Base-by-base conservation (phyloP, 305 asterid species). In the Rubia peregrina region DNA sequence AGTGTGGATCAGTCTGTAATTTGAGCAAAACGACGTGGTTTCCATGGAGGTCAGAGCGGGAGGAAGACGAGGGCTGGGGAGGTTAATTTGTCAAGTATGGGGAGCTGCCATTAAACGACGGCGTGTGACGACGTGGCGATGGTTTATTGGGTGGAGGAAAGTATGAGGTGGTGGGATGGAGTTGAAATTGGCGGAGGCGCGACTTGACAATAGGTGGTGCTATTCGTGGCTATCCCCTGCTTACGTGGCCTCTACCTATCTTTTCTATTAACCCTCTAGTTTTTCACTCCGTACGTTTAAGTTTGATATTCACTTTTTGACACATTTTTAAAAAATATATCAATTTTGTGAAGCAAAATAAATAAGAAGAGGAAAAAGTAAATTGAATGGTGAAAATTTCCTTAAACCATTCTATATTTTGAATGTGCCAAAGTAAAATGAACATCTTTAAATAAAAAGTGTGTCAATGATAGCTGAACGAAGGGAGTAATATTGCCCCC, bases 1-100 rank as follows among this genome's bases (percentile, higher is more conserved):
- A 61, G 24, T 0, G 65, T 13, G 44, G 14, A 33, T 7, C 36
- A 66, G 14, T 19, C 67, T 8, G 57, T 49, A 75, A 41, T n/a
- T 19, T 3, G 66, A 6, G 49, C 61, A n/a, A 69, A 75, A 51
- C 43, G 71, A 26, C 10, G 61, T 9, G 55, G 74, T 24, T 24
- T 63, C 78, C 78, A 75, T 75, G 74, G 71, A 43, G 49, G 48
- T 1, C 8, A 8, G 68, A 38, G 46, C 30, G 26, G 21, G 12
- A 14, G 44, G 26, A 9, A 36, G 40, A 36, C 6, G 40, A 36
- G 40, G 40, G 7, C 7, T 4, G 40, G 68, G 10, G 26, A 21
- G 49, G 68, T 14, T 49, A 6, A 7, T 53, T 53, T 17, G 22
- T n/a, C 6, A 53, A 17, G 2, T 17, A 24, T 17, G 59, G 51